phyloP scores from a whole-genome alignment of 345 rosid genomes.

The Diplotaxis tenuifolia region DNA sequence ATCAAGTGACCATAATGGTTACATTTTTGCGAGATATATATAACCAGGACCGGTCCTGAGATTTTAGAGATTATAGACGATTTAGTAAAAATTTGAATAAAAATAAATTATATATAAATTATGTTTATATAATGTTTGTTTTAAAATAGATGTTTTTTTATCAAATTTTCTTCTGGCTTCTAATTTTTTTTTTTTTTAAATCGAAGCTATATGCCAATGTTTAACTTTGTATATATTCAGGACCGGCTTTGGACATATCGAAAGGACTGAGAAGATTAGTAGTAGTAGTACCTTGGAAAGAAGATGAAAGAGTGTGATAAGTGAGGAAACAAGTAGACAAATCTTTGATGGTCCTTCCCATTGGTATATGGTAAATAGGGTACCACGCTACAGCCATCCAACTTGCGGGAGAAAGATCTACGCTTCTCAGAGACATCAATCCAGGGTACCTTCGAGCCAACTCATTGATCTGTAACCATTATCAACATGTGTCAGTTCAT shows the following conservation, averaged over 20 bases:
- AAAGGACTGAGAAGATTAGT: background rate
- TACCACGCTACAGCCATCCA: slow-evolving; percentile 99
- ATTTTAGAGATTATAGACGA: background rate
- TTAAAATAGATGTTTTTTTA: too few relatives aligned
- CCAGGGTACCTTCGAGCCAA: slow-evolving; percentile 71
- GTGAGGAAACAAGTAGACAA: slow-evolving; percentile 93
- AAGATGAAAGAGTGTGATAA: slow-evolving; percentile 95
- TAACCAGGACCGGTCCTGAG: background rate
- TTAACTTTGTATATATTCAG: background rate
- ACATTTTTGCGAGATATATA: background rate
- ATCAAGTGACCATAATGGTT: background rate
- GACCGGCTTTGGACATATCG: background rate
- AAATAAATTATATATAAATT: too few relatives aligned
- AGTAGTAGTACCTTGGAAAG: slow-evolving; percentile 75
- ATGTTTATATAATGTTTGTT: too few relatives aligned
- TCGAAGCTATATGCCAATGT: background rate
- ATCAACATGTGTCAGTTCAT: background rate
- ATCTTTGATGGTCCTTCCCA: slow-evolving; percentile 98
- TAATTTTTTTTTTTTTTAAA: too few relatives aligned
- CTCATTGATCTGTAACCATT: slow-evolving; percentile 63
- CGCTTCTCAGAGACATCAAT: slow-evolving; percentile 85
- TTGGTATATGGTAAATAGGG: slow-evolving; percentile 97
- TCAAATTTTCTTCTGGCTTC: too few relatives aligned
- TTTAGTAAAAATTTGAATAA: background rate
- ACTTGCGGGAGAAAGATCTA: slow-evolving; percentile 99